phyloP scores from a whole-genome alignment of 352 stramenopile genomes.

The Pythium inflatum region DNA sequence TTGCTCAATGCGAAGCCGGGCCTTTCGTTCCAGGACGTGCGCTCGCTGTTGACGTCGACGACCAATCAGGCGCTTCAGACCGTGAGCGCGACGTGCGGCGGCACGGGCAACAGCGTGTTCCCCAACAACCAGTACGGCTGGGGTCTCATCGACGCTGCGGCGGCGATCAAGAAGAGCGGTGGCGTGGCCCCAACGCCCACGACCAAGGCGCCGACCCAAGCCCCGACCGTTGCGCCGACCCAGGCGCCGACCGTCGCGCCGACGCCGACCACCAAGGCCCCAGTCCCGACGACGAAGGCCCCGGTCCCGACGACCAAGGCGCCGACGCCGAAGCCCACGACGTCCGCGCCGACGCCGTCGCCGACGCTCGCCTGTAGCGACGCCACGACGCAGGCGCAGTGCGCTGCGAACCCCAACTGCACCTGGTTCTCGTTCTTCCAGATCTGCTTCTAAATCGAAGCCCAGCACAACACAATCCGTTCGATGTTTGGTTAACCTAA shows the following conservation, averaged over 20 bases:
- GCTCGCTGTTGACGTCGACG: constrained; percentile 2
- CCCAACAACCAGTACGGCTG: constrained; percentile 43
- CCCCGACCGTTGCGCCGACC: neutral
- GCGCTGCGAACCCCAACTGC: no score
- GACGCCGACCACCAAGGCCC: neutral
- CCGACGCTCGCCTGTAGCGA: no score
- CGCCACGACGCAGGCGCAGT: no score
- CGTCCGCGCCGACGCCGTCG: no score
- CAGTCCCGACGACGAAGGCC: neutral
- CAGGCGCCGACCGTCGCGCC: neutral
- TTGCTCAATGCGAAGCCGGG: constrained; percentile 26
- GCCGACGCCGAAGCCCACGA: no score
- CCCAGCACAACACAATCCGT: no score
- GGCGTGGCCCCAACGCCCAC: neutral
- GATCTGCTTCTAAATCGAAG: no score
- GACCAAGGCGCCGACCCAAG: neutral
- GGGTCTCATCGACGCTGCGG: constrained; percentile 33
- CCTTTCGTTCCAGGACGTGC: constrained; percentile 23
- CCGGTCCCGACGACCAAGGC: no score
- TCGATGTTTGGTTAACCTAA: no score
- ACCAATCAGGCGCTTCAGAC: neutral
- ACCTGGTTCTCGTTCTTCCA: no score
- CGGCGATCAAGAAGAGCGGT: neutral
- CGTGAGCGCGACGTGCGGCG: constrained; percentile 29
- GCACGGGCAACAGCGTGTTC: constrained; percentile 22